Evolutionary conservation across 192 early-diverging fungal species (phyloP).

Genomic region (Coemansia sp.): DNA sequence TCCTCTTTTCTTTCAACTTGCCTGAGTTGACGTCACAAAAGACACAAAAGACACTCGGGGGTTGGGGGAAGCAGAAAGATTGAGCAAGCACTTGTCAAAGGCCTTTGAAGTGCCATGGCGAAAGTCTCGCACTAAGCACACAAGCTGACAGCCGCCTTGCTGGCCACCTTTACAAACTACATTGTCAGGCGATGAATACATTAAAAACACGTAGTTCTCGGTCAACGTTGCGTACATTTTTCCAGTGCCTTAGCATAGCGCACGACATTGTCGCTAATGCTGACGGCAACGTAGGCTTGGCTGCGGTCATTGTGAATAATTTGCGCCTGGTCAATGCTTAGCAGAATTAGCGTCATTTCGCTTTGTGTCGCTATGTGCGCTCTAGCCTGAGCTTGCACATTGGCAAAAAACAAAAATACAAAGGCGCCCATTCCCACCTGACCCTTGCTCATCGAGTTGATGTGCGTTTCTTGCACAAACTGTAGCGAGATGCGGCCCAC

Average conservation of each 20-base stretch:
- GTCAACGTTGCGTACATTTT: not conserved
- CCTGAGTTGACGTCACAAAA: not conserved
- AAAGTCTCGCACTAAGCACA: not conserved
- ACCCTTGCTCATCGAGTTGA: slow-evolving; percentile 29
- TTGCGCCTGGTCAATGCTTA: slow-evolving; percentile 66
- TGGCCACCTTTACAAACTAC: not conserved
- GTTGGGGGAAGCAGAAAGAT: not conserved
- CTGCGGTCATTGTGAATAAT: slow-evolving; percentile 71
- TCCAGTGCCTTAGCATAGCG: not conserved
- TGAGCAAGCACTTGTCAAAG: not conserved
- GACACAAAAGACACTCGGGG: too few relatives aligned
- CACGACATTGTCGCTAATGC: slow-evolving; percentile 27
- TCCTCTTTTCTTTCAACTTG: not conserved
- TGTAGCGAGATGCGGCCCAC: slow-evolving; percentile 70
- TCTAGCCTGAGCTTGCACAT: slow-evolving; percentile 66
- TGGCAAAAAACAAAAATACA: slow-evolving; percentile 66
- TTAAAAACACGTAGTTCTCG: not conserved
- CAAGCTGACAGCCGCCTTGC: not conserved
- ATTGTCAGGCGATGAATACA: not conserved
- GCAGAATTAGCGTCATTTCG: slow-evolving; percentile 71
- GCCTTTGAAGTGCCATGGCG: not conserved
- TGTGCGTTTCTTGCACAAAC: slow-evolving; percentile 73
- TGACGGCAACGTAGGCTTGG: slow-evolving; percentile 70
- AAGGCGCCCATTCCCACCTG: slow-evolving; percentile 75
- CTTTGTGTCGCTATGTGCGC: slow-evolving; percentile 71